phyloP scores from a whole-genome alignment of 176 grass and related monocot species.

The Miscanthus lutarioriparius region DNA sequence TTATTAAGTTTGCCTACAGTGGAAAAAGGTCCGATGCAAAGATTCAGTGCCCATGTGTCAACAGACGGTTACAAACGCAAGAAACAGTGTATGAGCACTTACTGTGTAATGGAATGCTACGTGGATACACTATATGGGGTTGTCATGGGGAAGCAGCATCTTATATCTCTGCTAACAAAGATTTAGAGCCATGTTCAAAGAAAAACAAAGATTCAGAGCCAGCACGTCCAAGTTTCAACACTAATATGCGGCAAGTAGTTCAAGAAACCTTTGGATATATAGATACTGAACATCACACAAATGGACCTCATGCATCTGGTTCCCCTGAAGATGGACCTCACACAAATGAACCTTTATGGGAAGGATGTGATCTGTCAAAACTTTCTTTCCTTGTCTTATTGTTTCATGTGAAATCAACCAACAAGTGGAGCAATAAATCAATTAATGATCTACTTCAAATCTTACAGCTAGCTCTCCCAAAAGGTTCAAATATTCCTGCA shows the following conservation, averaged over 20 bases:
- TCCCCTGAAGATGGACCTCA: not conserved
- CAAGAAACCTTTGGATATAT: not conserved
- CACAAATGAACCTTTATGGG: not conserved
- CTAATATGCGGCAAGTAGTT: not conserved
- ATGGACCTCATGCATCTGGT: not conserved
- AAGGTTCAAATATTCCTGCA: not conserved
- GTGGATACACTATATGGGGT: too few species aligned
- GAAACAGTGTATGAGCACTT: too few species aligned
- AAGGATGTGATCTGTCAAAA: not conserved
- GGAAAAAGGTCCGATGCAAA: not conserved
- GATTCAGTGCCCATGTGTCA: too few species aligned
- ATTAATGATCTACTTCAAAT: not conserved
- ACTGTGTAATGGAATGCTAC: too few species aligned
- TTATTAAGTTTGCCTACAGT: not conserved
- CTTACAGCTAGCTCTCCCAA: not conserved
- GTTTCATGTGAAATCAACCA: slow-evolving; percentile 1
- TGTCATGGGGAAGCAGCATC: not conserved
- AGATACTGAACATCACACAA: not conserved
- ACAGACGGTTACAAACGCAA: too few species aligned
- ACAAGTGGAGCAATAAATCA: not conserved
- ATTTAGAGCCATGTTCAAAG: too few species aligned
- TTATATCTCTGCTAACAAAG: not conserved
- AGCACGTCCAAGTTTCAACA: not conserved
- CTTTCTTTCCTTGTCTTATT: not conserved
- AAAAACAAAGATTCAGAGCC: too few species aligned